These are phyloP conservation scores for Globisporangium middletonii DNA, from an alignment of 352 stramenopile species.

Conservation along the genomic window DNA sequence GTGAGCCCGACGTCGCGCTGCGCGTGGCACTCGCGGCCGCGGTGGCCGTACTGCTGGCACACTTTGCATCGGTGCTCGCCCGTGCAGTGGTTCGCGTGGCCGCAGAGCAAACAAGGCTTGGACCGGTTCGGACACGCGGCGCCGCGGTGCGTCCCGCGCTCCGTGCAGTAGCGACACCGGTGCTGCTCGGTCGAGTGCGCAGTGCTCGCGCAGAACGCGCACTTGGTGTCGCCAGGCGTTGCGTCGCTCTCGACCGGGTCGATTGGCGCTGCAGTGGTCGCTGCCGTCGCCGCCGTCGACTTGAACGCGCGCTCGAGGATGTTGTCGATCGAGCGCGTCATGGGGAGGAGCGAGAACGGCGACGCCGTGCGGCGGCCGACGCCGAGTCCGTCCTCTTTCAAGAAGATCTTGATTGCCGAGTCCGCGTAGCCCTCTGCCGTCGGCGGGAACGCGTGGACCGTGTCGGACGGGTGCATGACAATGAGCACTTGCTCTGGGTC, in stretches of 20 bases:
- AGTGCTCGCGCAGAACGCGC: conserved; percentile 57
- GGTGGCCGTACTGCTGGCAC: conserved; percentile 79
- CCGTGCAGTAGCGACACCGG: conserved; percentile 77
- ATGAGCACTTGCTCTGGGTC: conserved; percentile 74
- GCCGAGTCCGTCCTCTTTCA: conserved; percentile 63
- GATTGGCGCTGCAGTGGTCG: conserved; percentile 3
- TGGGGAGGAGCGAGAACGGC: conserved; percentile 69
- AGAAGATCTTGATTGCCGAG: conserved; percentile 79
- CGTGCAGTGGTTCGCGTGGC: conserved; percentile 68
- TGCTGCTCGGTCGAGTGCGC: conserved; percentile 66
- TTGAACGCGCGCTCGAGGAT: conserved; percentile 69
- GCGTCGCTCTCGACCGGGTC: neutral
- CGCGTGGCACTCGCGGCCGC: conserved; percentile 74
- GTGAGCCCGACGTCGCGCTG: conserved; percentile 76
- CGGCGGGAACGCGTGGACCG: conserved; percentile 76
- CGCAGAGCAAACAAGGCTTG: conserved; percentile 64
- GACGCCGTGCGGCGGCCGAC: conserved; percentile 56
- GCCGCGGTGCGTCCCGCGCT: conserved; percentile 70
- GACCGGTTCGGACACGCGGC: conserved; percentile 63
- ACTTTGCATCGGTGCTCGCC: conserved; percentile 78
- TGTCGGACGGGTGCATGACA: conserved; percentile 81
- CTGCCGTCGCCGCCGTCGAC: conserved; percentile 20
- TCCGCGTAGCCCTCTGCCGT: conserved; percentile 78
- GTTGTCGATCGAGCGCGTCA: conserved; percentile 71
- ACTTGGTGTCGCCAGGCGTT: conserved; percentile 18